These are phyloP conservation scores for Rhodocollybia butyracea DNA, from an alignment of 768 basidiomycete genomes.

Conservation along the genomic window DNA sequence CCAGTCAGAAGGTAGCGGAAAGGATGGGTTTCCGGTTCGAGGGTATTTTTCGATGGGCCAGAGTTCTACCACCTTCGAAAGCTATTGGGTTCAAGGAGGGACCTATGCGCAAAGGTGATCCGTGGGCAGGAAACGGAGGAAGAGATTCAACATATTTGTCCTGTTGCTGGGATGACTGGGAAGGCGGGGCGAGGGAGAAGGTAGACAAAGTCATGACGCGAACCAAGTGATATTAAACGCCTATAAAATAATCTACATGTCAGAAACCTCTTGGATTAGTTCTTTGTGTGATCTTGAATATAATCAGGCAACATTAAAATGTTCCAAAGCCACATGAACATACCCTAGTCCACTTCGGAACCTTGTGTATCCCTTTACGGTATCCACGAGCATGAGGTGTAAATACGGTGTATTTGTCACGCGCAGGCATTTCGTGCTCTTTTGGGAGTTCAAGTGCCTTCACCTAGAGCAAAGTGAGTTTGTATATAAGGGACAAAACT, in stretches of 20 bases:
- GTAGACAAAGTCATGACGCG: conserved; percentile 7
- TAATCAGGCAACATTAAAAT: not conserved
- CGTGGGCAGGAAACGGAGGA: conserved; percentile 9
- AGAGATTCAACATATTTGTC: conserved; percentile 16
- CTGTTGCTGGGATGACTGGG: conserved; percentile 23
- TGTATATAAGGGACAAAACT: not conserved
- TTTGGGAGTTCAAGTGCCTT: conserved; percentile 83
- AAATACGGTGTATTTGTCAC: conserved; percentile 96
- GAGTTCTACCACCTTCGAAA: conserved; percentile 40
- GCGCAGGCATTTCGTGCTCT: conserved; percentile 88
- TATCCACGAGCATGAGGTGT: conserved; percentile 67
- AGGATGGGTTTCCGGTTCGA: conserved; percentile 61
- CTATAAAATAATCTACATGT: not conserved
- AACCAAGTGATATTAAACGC: not conserved
- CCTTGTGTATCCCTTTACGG: conserved; percentile 93
- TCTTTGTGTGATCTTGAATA: conserved; percentile 70
- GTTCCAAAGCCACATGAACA: conserved; percentile 22
- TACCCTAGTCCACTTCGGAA: conserved; percentile 96
- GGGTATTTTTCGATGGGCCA: conserved; percentile 50
- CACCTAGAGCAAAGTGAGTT: conserved; percentile 36
- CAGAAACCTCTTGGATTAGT: conserved; percentile 92
- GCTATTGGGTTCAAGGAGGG: conserved; percentile 33
- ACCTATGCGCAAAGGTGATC: conserved; percentile 25
- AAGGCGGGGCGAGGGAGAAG: not conserved
- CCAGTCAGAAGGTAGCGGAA: conserved; percentile 49